phyloP scores from a whole-genome alignment of 768 basidiomycete genomes.

The Lepiota subincarnata region DNA sequence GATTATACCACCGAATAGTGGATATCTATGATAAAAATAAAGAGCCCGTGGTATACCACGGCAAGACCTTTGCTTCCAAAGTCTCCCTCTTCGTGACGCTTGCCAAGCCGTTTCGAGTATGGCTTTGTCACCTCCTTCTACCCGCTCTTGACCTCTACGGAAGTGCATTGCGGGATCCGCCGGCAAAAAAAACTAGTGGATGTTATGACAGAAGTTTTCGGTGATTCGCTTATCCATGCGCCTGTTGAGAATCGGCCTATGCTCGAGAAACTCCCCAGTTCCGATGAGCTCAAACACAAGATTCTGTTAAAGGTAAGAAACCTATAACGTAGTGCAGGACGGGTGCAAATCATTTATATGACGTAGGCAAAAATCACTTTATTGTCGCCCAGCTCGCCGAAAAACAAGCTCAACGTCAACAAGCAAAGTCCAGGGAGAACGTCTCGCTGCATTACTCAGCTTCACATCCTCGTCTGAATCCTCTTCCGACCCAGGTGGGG shows the following conservation, averaged over 20 bases:
- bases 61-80: constrained; percentile 82
- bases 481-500: constrained; percentile 17
- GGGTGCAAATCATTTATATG: background rate
- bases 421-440: constrained; percentile 67
- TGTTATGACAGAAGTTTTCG: constrained; percentile 60
- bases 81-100: constrained; percentile 75
- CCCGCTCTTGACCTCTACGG: constrained; percentile 89
- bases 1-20: constrained; percentile 43
- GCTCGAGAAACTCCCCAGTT: constrained; percentile 70
- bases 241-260: constrained; percentile 39
- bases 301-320: constrained; percentile 76
- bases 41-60: constrained; percentile 86
- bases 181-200: constrained; percentile 78
- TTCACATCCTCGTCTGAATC: constrained; percentile 17
- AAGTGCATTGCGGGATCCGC: constrained; percentile 75
- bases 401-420: constrained; percentile 47
- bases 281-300: constrained; percentile 71
- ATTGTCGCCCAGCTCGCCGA: constrained; percentile 78
- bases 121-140: constrained; percentile 89
- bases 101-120: constrained; percentile 84
- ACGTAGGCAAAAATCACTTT: constrained; percentile 73
- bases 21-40: constrained; percentile 88
- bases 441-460: constrained; percentile 12
- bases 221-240: constrained; percentile 35
- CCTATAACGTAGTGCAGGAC: background rate